These are phyloP conservation scores for Arthrobotrys musiformis DNA, from an alignment of 2,329 filamentous ascomycete genomes.

Conservation along the genomic window DNA sequence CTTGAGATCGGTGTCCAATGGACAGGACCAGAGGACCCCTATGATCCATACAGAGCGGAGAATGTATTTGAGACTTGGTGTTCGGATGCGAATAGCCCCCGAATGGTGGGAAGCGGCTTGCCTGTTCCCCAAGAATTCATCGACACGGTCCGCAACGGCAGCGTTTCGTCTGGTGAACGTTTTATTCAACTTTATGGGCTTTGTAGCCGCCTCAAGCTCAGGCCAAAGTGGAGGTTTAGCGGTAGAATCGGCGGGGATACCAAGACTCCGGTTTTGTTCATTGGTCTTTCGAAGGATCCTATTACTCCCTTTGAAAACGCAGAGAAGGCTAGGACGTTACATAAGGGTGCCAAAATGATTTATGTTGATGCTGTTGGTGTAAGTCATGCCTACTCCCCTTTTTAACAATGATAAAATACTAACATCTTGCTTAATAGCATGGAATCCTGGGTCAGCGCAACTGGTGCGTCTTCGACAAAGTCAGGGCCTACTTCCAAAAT, in stretches of 20 bases:
- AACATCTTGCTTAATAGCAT: constrained; percentile 24
- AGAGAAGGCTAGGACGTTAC: constrained; percentile 15
- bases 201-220: constrained; percentile 27
- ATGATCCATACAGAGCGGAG: constrained; percentile 12
- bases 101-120: constrained; percentile 14
- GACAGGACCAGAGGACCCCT: not conserved
- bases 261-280: constrained; percentile 36
- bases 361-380: constrained; percentile 50
- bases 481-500: constrained; percentile 40
- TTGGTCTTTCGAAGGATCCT: constrained; percentile 36
- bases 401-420: not conserved
- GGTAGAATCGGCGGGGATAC: constrained; percentile 32
- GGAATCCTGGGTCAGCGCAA: constrained; percentile 27
- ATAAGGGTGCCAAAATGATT: constrained; percentile 40
- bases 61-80: constrained; percentile 38
- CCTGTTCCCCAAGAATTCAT: constrained; percentile 23
- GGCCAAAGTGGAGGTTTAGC: constrained; percentile 43
- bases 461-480: constrained; percentile 43
- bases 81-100: constrained; percentile 7
- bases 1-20: constrained; percentile 7
- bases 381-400: constrained; percentile 3
- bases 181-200: constrained; percentile 30
- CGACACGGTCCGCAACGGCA: constrained; percentile 2
- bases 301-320: constrained; percentile 47
- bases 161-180: constrained; percentile 30